Conservation (phyloP, 2,329 filamentous ascomycete species). For the Fusarium sp. region DNA sequence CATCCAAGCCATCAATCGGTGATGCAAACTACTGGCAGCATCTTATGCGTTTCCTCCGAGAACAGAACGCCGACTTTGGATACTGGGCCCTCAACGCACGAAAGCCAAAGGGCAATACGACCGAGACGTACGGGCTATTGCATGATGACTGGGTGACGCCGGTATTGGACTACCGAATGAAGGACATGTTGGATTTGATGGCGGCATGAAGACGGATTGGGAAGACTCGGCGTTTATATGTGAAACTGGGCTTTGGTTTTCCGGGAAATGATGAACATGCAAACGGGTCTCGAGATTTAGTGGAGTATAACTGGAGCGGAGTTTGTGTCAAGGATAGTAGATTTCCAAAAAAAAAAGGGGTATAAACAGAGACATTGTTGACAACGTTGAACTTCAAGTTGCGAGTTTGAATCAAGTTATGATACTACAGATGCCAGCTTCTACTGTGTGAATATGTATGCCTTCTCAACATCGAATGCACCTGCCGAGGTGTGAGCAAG, state of each 20-base stretch:
- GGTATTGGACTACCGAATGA: slow-evolving; percentile 71
- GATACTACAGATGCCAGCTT: neutral
- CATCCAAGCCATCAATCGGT: slow-evolving; percentile 63
- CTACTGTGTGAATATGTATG: neutral
- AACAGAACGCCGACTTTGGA: slow-evolving; percentile 72
- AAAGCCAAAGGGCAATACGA: slow-evolving; percentile 68
- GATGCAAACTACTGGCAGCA: slow-evolving; percentile 76
- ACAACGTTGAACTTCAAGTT: neutral
- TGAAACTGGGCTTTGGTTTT: neutral
- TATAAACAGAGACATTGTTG: neutral
- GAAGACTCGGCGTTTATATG: neutral
- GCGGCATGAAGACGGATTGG: slow-evolving; percentile 19
- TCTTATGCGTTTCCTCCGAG: slow-evolving; percentile 68
- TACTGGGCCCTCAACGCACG: slow-evolving; percentile 79
- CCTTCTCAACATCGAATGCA: neutral
- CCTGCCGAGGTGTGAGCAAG: neutral
- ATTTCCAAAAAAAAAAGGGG: neutral
- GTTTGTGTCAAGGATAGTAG: neutral
- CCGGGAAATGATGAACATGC: neutral
- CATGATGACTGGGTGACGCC: slow-evolving; percentile 74
- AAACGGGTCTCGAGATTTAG: neutral
- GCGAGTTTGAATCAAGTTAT: neutral
- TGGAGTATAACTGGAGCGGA: neutral
- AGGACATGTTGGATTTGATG: slow-evolving; percentile 70
- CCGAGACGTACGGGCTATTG: slow-evolving; percentile 72